Base-by-base conservation (phyloP, 768 basidiomycete genomes). In the Termitomyces sp. region DNA sequence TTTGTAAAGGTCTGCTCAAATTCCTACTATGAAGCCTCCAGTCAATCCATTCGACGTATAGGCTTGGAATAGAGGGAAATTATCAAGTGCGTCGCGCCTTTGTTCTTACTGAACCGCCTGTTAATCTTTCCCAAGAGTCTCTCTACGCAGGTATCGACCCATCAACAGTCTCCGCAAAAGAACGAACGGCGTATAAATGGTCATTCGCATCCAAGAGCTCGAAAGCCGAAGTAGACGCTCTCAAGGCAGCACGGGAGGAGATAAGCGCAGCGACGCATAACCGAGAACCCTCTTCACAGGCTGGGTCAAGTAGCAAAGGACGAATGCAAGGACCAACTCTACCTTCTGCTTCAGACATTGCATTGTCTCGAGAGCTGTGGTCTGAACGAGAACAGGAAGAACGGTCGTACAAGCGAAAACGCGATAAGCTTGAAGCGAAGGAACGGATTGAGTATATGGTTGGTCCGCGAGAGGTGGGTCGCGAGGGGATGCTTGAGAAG, bases 181-280 rank as follows among this genome's bases (percentile, higher is more conserved):
- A 82, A 45, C 85, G 89, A 57, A 95, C 94, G 5, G 84, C 81
- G 0, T 94, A 92, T 72, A 93, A 90, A 73, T 95, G 93, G 93
- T 83, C 84, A 0, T 95, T 95, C 66, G 85, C 87, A 3, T 81
- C 84, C 19, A 89, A 90, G 56, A 66, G 74, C 3, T 82, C 82
- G 19, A 75, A 77, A n/a, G 79, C 77, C 0, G 89, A 92, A 35
- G 70, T 69, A 12, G 79, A 79, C 1, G 82, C 85, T 0, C 68
- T 92, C n/a, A 79, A 77, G 14, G 72, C 75, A 17, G 82, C 82
- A 1, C 82, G 87, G 25, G 81, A 81, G 54, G 79, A 83, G 53
- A 86, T 93, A 4, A 73, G 73, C 27, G 75, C 75, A 7, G 80
- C 80, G 9, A 82, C 80, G 5, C 73, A 76, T 56, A 71, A 69